Percentiles rank a stretch among this genome's conserved stretches.
These are phyloP conservation scores for Gossypium sturtianum DNA, from an alignment of 345 rosid genomes.

Conservation along the genomic window DNA sequence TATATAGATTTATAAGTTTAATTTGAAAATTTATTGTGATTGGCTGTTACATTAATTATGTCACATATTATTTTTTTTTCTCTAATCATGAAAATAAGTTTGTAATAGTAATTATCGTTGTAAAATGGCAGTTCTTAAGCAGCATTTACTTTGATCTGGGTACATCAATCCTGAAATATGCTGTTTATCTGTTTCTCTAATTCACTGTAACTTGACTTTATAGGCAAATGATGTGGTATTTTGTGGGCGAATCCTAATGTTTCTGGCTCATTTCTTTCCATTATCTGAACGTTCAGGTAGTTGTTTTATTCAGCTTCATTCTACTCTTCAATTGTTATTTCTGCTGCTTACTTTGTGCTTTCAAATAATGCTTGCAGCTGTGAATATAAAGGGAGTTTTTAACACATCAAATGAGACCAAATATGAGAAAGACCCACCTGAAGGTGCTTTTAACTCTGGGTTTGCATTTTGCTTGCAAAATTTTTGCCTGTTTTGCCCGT, in stretches of 20 bases:
- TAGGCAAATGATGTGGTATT: slow-evolving; percentile 97
- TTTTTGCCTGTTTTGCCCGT: neutral
- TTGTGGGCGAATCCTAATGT: slow-evolving; percentile 96
- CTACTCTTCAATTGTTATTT: neutral
- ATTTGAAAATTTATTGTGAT: neutral
- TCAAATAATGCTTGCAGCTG: slow-evolving; percentile 57
- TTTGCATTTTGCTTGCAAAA: slow-evolving; percentile 12
- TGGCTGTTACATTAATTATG: neutral
- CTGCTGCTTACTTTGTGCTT: slow-evolving; percentile 4
- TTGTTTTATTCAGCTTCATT: slow-evolving; percentile 8
- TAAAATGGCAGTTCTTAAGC: neutral
- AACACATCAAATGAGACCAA: slow-evolving; percentile 95
- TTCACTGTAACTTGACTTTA: slow-evolving; percentile 16
- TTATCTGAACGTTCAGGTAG: slow-evolving; percentile 94
- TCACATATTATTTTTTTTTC: neutral
- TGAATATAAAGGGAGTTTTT: slow-evolving; percentile 93
- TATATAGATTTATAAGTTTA: neutral
- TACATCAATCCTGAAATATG: neutral
- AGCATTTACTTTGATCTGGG: neutral
- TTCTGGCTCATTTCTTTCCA: slow-evolving; percentile 93
- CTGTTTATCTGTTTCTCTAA: slow-evolving; percentile 6
- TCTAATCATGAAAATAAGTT: neutral
- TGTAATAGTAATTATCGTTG: neutral
- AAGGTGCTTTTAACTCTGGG: slow-evolving; percentile 34
- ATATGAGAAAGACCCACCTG: slow-evolving; percentile 86